A percentile compares a stretch with the other conserved stretches of the same genome.
These are phyloP conservation scores for Botrytis hyacinthi DNA, from an alignment of 2,329 filamentous ascomycete species.

Conservation along the genomic window DNA sequence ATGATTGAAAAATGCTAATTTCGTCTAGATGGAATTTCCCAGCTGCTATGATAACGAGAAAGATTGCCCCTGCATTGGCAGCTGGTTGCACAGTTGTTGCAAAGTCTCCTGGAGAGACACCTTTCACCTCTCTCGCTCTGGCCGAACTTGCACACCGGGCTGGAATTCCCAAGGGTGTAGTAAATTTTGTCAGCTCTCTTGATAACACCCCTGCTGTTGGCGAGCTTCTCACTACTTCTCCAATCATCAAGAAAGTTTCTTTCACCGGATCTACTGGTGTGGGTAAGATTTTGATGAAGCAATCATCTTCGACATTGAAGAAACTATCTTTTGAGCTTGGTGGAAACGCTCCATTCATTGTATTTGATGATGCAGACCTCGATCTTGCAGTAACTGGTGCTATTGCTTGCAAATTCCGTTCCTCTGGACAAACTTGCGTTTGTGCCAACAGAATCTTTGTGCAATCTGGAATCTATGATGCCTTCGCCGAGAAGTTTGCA, in stretches of 20 bases:
- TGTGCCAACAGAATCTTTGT: slow-evolving; percentile 83
- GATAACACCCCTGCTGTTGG: slow-evolving; percentile 80
- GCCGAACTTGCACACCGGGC: slow-evolving; percentile 84
- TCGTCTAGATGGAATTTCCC: slow-evolving; percentile 74
- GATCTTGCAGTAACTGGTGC: slow-evolving; percentile 81
- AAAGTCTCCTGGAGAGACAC: slow-evolving; percentile 90
- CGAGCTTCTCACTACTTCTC: slow-evolving; percentile 70
- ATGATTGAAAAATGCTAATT: slow-evolving; percentile 1
- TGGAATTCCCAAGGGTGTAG: slow-evolving; percentile 84
- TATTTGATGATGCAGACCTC: slow-evolving; percentile 92
- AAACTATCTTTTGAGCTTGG: slow-evolving; percentile 83
- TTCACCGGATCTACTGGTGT: slow-evolving; percentile 81
- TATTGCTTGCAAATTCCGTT: slow-evolving; percentile 86
- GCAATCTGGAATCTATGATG: slow-evolving; percentile 74
- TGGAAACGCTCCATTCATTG: slow-evolving; percentile 93
- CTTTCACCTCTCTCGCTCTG: slow-evolving; percentile 83
- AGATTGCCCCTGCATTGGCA: slow-evolving; percentile 73
- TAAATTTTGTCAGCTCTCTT: slow-evolving; percentile 82
- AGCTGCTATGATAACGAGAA: slow-evolving; percentile 71
- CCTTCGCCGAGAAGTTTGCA: slow-evolving; percentile 66
- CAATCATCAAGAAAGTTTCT: slow-evolving; percentile 81
- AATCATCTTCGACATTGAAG: slow-evolving; percentile 80
- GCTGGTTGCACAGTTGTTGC: slow-evolving; percentile 94
- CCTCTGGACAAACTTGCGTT: slow-evolving; percentile 93
- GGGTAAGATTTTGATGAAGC: slow-evolving; percentile 80